Conservation (phyloP, 2,329 filamentous ascomycete species). For the Penicillium hordei region DNA sequence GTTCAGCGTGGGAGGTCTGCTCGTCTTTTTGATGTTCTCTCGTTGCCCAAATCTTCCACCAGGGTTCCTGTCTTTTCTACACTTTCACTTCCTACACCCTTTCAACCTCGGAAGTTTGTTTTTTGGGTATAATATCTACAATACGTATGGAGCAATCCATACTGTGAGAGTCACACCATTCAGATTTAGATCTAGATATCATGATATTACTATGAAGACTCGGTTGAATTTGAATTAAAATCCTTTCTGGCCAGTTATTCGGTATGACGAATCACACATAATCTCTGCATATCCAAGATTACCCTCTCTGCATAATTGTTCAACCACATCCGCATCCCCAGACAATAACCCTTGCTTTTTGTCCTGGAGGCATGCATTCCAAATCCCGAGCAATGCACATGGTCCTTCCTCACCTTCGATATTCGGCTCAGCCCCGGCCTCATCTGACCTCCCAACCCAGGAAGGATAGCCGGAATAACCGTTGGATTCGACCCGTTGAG, state of each 20-base stretch:
- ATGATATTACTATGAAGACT: not conserved
- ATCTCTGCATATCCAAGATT: not conserved
- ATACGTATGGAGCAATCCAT: conserved; percentile 2
- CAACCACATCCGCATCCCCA: not conserved
- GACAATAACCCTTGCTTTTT: not conserved
- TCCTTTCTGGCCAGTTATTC: not conserved
- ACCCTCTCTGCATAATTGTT: not conserved
- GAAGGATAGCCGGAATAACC: not conserved
- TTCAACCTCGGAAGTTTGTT: not conserved
- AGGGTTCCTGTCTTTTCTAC: conserved; percentile 2
- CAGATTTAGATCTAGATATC: not conserved
- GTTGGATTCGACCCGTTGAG: not conserved
- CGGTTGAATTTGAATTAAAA: not conserved
- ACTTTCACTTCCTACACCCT: not conserved
- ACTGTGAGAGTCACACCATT: not conserved
- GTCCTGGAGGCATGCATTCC: not conserved
- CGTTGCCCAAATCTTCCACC: conserved; percentile 2
- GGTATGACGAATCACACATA: not conserved
- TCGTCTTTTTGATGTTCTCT: conserved; percentile 5
- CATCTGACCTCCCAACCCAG: not conserved
- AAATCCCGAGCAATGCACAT: not conserved
- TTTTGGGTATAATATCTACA: not conserved
- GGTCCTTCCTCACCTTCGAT: not conserved
- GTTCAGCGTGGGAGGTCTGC: conserved; percentile 14
- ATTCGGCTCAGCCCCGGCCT: not conserved